phyloP scores from a whole-genome alignment of 1,139 yeast species.

The Saccharomyces hybrid region DNA sequence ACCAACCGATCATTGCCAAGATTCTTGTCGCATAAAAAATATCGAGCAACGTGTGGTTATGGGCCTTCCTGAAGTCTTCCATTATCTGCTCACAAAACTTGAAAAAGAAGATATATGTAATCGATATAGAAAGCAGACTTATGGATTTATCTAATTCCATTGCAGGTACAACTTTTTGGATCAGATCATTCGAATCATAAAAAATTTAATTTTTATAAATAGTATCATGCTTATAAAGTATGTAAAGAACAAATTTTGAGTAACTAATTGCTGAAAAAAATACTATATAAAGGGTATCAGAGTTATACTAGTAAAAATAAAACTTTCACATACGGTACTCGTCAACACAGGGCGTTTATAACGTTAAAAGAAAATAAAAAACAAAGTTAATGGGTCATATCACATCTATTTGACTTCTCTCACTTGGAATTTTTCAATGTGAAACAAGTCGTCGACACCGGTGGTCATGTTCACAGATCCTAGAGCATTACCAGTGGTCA shows the following conservation, averaged over 20 bases:
- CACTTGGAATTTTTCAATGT: constrained; percentile 10
- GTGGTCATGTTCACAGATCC: constrained; percentile 15
- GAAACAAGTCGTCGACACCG: constrained; percentile 29
- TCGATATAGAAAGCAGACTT: too few species aligned
- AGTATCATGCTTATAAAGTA: neutral
- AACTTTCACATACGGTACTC: neutral
- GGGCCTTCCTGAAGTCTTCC: too few species aligned
- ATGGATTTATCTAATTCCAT: too few species aligned
- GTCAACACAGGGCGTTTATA: neutral
- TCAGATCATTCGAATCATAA: too few species aligned
- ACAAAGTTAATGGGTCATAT: neutral
- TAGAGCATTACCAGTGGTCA: constrained; percentile 15
- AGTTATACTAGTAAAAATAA: neutral
- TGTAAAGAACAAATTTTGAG: neutral
- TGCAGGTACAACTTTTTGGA: too few species aligned
- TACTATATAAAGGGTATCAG: neutral
- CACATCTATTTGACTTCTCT: constrained; percentile 5
- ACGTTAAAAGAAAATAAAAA: neutral
- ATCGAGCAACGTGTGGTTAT: too few species aligned
- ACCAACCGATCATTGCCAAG: too few species aligned
- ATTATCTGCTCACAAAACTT: too few species aligned
- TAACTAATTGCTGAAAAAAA: neutral
- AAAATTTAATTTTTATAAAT: neutral
- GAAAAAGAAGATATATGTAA: too few species aligned
- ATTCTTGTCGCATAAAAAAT: too few species aligned